Evolutionary conservation across 352 stramenopile genomes (phyloP).

Genomic region (Halophytophthora polymorphica): DNA sequence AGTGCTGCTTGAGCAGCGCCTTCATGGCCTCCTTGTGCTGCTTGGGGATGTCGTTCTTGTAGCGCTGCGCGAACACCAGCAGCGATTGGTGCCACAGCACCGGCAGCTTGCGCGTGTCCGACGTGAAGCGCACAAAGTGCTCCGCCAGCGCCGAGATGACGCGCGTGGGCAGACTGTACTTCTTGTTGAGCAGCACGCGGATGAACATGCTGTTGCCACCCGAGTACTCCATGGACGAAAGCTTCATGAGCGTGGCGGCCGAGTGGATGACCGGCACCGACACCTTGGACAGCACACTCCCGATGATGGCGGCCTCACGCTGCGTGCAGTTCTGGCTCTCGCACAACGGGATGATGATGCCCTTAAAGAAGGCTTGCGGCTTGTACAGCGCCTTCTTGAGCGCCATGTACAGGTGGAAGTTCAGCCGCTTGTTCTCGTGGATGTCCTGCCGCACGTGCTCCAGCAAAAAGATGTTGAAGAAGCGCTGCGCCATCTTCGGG

Average conservation of each 20-base stretch:
- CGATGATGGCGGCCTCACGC: conserved; percentile 97
- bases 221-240: conserved; percentile 96
- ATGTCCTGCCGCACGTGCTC: conserved; percentile 98
- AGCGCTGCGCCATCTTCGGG: conserved; percentile 98
- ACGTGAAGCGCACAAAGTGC: conserved; percentile 95
- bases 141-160: conserved; percentile 96
- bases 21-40: conserved; percentile 95
- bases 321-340: conserved; percentile 94
- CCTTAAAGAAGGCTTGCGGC: conserved; percentile 99
- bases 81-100: conserved; percentile 99
- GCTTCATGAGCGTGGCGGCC: conserved; percentile 98
- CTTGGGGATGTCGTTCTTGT: conserved; percentile 97
- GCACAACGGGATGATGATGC: conserved; percentile 97
- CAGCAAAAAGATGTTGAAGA: conserved; percentile 98
- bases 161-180: conserved; percentile 97
- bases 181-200: conserved; percentile 98
- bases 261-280: conserved; percentile 98
- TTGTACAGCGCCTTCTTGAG: conserved; percentile 99
- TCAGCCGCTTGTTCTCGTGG: conserved; percentile 95
- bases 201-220: conserved; percentile 99
- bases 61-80: conserved; percentile 97
- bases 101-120: conserved; percentile 86
- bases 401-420: conserved; percentile 99
- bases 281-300: conserved; percentile 96
- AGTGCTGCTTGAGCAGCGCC: conserved; percentile 87